phyloP scores from a whole-genome alignment of 768 basidiomycete genomes.

The Amyloporia xantha region DNA sequence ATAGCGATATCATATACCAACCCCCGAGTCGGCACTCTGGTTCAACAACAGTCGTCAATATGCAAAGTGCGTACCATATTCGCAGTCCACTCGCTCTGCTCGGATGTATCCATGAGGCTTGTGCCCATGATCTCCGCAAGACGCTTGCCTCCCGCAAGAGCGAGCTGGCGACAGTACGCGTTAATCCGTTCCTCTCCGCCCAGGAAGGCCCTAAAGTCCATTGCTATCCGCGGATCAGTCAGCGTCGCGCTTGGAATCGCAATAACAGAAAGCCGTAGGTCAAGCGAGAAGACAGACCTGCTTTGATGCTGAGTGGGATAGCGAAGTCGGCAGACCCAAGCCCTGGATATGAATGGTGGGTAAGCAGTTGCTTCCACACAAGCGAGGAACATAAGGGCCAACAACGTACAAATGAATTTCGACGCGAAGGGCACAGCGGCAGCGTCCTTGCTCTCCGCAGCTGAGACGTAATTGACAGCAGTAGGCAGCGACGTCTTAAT shows the following conservation, averaged over 20 bases:
- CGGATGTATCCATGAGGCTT: conserved; percentile 47
- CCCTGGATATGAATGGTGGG: too few species aligned
- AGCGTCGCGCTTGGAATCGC: too few species aligned
- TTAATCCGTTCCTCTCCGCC: conserved; percentile 72
- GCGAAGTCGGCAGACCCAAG: too few species aligned
- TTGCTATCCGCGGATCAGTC: conserved; percentile 49
- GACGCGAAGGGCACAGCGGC: conserved; percentile 44
- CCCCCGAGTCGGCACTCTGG: too few species aligned
- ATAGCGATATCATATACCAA: background rate
- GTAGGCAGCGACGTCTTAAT: conserved; percentile 54
- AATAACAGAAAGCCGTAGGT: too few species aligned
- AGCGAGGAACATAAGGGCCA: conserved; percentile 12
- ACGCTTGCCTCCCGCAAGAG: conserved; percentile 53
- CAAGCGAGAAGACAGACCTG: too few species aligned
- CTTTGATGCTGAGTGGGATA: too few species aligned
- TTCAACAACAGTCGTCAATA: background rate
- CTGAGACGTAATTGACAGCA: conserved; percentile 39
- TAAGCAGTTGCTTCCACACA: background rate
- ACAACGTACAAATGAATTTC: conserved; percentile 48
- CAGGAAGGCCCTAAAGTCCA: conserved; percentile 62
- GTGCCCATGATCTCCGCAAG: conserved; percentile 58
- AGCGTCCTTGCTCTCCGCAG: too few species aligned
- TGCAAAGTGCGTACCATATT: conserved; percentile 52
- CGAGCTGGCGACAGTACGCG: conserved; percentile 60
- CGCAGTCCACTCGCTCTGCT: conserved; percentile 45